Evolutionary conservation across 2,329 filamentous ascomycete genomes (phyloP).

Genomic region (Hypoxylon sp.): DNA sequence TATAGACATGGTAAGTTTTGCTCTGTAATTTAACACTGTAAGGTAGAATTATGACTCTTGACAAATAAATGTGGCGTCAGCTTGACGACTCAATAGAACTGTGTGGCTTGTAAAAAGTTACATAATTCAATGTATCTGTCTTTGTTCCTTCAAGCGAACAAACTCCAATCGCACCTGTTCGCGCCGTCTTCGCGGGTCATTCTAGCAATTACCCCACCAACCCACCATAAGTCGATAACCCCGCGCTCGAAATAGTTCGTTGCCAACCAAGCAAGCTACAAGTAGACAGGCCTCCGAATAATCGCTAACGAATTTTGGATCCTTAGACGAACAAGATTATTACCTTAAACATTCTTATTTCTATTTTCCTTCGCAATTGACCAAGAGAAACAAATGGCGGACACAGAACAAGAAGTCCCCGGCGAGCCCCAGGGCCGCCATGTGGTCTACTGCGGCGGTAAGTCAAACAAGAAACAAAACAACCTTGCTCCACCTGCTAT

Average conservation of each 20-base stretch:
- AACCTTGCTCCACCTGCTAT: conserved; percentile 13
- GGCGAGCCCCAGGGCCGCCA: conserved; percentile 60
- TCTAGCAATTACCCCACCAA: conserved; percentile 30
- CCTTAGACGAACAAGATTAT: conserved; percentile 3
- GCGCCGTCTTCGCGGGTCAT: conserved; percentile 13
- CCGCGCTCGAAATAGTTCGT: conserved; percentile 22
- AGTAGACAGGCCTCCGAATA: too few species aligned
- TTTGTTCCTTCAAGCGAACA: background rate
- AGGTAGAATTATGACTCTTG: too few species aligned
- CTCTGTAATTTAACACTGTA: too few species aligned
- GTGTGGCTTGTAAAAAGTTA: background rate
- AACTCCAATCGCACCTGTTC: conserved; percentile 1
- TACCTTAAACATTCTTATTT: conserved; percentile 7
- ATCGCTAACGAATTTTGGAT: too few species aligned
- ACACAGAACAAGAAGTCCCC: conserved; percentile 58
- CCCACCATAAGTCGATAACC: conserved; percentile 22
- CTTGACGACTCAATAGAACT: background rate
- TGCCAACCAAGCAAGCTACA: conserved; percentile 4
- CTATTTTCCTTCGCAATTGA: conserved; percentile 2
- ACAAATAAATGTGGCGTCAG: conserved; percentile 12
- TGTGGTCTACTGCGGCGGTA: conserved; percentile 68
- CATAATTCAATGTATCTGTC: background rate
- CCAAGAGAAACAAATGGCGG: conserved; percentile 59
- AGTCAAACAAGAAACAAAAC: conserved; percentile 42
- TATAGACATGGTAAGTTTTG: too few species aligned